Percentiles rank a stretch among this genome's conserved stretches.
Conservation (phyloP, 441 rosid genomes). For the Syzygium malaccense region DNA sequence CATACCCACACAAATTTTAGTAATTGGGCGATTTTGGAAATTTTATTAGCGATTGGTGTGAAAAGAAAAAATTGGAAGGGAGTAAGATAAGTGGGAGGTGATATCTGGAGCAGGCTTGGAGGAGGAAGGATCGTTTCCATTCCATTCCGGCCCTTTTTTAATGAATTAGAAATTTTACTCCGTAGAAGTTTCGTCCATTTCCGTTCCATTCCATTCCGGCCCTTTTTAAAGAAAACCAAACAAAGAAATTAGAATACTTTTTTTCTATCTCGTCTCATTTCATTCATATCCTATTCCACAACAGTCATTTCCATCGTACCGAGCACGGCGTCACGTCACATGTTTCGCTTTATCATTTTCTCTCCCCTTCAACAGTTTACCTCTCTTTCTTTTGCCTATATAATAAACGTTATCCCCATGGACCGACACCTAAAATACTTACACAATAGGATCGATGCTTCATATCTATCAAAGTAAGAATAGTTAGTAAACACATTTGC, state of each 20-base stretch:
- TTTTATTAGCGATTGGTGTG: background rate
- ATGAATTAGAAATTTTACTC: too few species aligned
- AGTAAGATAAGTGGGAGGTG: background rate
- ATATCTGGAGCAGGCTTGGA: background rate
- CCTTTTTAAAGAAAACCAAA: too few species aligned
- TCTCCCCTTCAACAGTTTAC: background rate
- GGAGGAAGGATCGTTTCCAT: background rate
- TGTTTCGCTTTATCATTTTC: background rate
- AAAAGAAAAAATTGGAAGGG: background rate
- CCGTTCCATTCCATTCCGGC: too few species aligned
- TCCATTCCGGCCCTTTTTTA: background rate
- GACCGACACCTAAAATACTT: background rate
- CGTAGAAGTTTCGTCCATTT: too few species aligned
- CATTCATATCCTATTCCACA: background rate
- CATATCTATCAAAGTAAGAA: background rate
- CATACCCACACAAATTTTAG: background rate
- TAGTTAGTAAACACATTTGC: background rate
- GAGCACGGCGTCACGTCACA: accelerated
- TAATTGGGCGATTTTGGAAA: background rate
- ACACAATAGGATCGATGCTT: background rate
- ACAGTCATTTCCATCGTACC: background rate
- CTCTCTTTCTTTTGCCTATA: background rate
- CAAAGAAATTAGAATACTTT: too few species aligned
- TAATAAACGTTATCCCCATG: background rate
- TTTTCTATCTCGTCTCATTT: background rate